phyloP scores from a whole-genome alignment of 768 basidiomycete species.

The Boletus sensibilis region DNA sequence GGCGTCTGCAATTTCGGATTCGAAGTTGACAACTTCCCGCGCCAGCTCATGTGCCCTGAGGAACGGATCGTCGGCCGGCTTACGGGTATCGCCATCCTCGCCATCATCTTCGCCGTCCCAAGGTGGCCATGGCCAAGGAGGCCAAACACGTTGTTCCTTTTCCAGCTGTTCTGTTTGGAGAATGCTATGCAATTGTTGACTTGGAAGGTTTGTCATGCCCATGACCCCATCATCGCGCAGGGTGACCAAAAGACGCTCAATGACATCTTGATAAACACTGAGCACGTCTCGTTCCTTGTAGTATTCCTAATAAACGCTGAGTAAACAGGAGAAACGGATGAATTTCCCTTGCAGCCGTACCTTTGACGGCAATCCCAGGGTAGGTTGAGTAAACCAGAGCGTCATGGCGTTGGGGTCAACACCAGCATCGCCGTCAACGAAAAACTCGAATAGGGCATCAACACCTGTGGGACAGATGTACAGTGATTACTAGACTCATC shows the following conservation, averaged over 20 bases:
- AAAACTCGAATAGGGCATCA: conserved; percentile 73
- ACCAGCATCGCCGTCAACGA: conserved; percentile 86
- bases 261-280: conserved; percentile 66
- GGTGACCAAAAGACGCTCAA: conserved; percentile 63
- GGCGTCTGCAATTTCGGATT: conserved; percentile 71
- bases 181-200: conserved; percentile 22
- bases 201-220: conserved; percentile 6
- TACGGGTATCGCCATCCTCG: conserved; percentile 39
- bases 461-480: conserved; percentile 50
- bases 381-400: conserved; percentile 82
- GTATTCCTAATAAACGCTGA: conserved; percentile 62
- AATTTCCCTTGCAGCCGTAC: conserved; percentile 34
- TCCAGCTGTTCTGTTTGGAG: conserved; percentile 40
- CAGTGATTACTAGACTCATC: background rate
- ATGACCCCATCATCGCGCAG: conserved; percentile 48
- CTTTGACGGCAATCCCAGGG: conserved; percentile 84
- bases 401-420: conserved; percentile 84
- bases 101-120: conserved; percentile 69
- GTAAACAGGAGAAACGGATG: background rate
- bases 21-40: conserved; percentile 71
- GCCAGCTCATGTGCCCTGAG: conserved; percentile 63
- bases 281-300: conserved; percentile 73
- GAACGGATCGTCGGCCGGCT: conserved; percentile 33
- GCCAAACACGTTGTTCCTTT: conserved; percentile 50
- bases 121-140: conserved; percentile 85